Percentiles rank a stretch among this genome's conserved stretches.
Conservation (phyloP, 768 basidiomycete species). For the Neoboletus brunneissimus region DNA sequence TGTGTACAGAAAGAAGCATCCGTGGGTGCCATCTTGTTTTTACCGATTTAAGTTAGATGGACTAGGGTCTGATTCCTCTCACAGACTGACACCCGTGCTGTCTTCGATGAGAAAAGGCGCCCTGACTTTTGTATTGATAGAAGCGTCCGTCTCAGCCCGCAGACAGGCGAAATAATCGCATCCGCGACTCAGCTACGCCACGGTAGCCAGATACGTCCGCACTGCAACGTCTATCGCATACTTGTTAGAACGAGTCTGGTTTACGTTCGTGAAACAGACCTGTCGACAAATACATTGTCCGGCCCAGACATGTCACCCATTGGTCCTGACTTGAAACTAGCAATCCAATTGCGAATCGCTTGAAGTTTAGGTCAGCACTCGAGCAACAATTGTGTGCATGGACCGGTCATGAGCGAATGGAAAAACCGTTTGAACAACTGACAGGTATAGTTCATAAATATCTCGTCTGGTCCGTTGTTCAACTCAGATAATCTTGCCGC, state of each 20-base stretch:
- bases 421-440: not conserved
- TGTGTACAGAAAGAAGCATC: constrained; percentile 7
- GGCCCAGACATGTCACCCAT: not conserved
- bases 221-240: not conserved
- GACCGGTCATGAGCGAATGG: not conserved
- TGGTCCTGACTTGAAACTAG: not conserved
- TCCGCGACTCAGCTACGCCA: not conserved
- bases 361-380: not conserved
- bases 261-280: not conserved
- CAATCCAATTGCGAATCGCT: not conserved
- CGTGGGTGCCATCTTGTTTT: constrained; percentile 8
- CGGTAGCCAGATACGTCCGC: not conserved
- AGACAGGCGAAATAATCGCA: not conserved
- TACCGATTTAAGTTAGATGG: constrained; percentile 19
- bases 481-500: not conserved
- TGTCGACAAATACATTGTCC: not conserved
- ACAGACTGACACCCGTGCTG: constrained; percentile 1
- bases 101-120: constrained; percentile 2
- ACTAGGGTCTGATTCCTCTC: constrained; percentile 4
- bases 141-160: not conserved
- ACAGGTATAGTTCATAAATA: not conserved
- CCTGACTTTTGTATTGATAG: not conserved
- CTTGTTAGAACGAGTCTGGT: constrained; percentile 1
- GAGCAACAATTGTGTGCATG: not conserved
- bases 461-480: not conserved